These are phyloP conservation scores for Calonectria pseudoturangicola DNA, from an alignment of 2,329 filamentous ascomycete genomes.

Conservation along the genomic window DNA sequence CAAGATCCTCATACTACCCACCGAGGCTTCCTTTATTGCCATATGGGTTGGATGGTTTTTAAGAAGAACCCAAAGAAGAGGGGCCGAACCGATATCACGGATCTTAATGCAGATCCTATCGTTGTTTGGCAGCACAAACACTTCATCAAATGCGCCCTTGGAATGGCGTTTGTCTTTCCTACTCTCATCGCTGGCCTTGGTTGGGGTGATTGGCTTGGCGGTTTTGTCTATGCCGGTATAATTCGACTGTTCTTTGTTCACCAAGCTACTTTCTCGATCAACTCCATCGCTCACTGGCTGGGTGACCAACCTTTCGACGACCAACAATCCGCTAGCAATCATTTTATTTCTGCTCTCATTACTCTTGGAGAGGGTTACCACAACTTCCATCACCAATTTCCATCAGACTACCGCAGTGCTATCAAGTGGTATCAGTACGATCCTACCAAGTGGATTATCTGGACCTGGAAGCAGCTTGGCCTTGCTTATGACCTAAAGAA, in stretches of 20 bases:
- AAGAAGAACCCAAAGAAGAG: slow-evolving; percentile 94
- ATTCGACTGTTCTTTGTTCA: slow-evolving; percentile 92
- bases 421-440: slow-evolving; percentile 95
- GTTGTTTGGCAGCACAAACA: slow-evolving; percentile 92
- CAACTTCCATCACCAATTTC: slow-evolving; percentile 97
- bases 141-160: slow-evolving; percentile 86
- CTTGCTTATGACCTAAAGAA: slow-evolving; percentile 92
- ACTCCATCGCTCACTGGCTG: slow-evolving; percentile 92
- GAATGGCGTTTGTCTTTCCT: slow-evolving; percentile 86
- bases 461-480: slow-evolving; percentile 87
- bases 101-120: slow-evolving; percentile 89
- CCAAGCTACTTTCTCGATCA: slow-evolving; percentile 95
- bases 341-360: slow-evolving; percentile 88
- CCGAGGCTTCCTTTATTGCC: slow-evolving; percentile 89
- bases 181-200: slow-evolving; percentile 83
- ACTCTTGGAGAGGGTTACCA: slow-evolving; percentile 94
- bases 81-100: slow-evolving; percentile 65
- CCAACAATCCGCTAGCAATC: slow-evolving; percentile 92
- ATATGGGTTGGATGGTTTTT: slow-evolving; percentile 92
- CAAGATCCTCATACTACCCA: slow-evolving; percentile 94
- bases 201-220: slow-evolving; percentile 88
- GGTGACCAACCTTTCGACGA: slow-evolving; percentile 95
- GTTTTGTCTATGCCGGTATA: slow-evolving; percentile 89
- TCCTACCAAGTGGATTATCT: slow-evolving; percentile 93
- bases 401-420: slow-evolving; percentile 93